Evolutionary conservation across 371 early-diverging fungal genomes (phyloP), one percentile per base, ranked within the genome.

Genomic region (Haplosporangium sp.): DNA sequence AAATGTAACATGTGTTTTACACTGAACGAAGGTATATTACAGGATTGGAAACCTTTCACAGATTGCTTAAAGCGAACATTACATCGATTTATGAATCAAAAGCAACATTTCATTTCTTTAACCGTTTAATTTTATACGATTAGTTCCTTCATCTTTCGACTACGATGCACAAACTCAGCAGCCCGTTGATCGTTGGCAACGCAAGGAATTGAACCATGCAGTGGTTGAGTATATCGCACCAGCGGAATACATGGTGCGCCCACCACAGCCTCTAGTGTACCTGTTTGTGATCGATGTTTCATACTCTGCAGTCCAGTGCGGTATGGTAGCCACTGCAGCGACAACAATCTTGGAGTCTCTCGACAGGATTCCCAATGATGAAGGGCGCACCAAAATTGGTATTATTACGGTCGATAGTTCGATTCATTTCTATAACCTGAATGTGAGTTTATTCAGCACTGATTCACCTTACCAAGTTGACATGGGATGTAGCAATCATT

Each of bases 151-250:
- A 39, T 92, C 93, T 44, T 97, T 96, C 83, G 97, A 96, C 73
- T 97, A 94, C 85, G 97, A 98, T 74, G 71, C 92, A 45, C 89
- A 91, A 35, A 92, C 93, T 9, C 93, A 95, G 76, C 87, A 88
- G 66, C 93, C 91, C 52, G 89, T 92, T 7, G 94, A 98, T 83
- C 90, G 97, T 40, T 93, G 94, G 93, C 85, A 90, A 69, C 91
- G 97, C 47, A 89, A 95, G 20, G 98, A 97, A 71, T 85, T 97
- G 65, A 93, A 95, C 72, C 90, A 95, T 83, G 86, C 94, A 5
- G 95, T 95, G 39, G 95, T 97, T 4, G 98, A 98, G 82, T 97
- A 93, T 84, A 88, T 96, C 62, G 98, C 98, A 1, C 97, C 98
- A 4, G 89, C 93, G n/a, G 96, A 96, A 82, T 97, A 97, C 84